Evolutionary conservation across 2,329 filamentous ascomycete species (phyloP).

Genomic region (Microcyclosporella mali): DNA sequence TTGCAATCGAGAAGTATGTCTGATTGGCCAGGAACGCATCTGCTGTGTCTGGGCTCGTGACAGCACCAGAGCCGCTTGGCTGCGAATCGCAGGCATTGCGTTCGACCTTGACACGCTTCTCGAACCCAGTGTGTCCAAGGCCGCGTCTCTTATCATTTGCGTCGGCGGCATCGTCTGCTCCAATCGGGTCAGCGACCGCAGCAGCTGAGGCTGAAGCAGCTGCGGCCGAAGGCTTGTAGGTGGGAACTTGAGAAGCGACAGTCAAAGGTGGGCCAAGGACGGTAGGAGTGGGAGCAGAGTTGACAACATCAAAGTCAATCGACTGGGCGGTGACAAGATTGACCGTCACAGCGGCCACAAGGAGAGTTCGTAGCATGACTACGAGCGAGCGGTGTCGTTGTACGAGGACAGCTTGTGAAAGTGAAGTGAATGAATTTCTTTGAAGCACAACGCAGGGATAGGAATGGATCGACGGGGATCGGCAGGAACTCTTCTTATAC

Average conservation of each 20-base stretch:
- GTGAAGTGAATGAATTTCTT: neutral
- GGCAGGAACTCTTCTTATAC: neutral
- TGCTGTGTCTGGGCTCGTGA: slow-evolving; percentile 29
- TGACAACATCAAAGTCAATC: slow-evolving; percentile 20
- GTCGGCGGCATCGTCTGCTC: neutral
- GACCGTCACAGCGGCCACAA: slow-evolving; percentile 8
- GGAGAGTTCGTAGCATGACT: slow-evolving; percentile 6
- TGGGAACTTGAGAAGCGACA: slow-evolving; percentile 5
- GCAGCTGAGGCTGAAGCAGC: slow-evolving; percentile 10
- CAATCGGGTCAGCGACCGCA: slow-evolving; percentile 5
- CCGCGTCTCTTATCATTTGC: neutral
- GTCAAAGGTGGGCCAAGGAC: slow-evolving; percentile 8
- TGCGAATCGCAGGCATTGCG: slow-evolving; percentile 16
- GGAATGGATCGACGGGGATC: neutral
- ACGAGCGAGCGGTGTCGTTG: neutral
- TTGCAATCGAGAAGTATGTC: slow-evolving; percentile 3
- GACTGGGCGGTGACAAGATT: slow-evolving; percentile 16
- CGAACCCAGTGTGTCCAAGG: neutral
- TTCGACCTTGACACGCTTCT: slow-evolving; percentile 6
- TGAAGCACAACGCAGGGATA: neutral
- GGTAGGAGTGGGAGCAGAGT: slow-evolving; percentile 8
- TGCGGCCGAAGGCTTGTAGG: slow-evolving; percentile 8
- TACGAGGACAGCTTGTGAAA: no score
- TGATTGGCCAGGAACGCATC: slow-evolving; percentile 10
- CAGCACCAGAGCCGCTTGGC: slow-evolving; percentile 16